Evolutionary conservation across 2,329 filamentous ascomycete genomes (phyloP).

Genomic region (Tolypocladium tropicale): DNA sequence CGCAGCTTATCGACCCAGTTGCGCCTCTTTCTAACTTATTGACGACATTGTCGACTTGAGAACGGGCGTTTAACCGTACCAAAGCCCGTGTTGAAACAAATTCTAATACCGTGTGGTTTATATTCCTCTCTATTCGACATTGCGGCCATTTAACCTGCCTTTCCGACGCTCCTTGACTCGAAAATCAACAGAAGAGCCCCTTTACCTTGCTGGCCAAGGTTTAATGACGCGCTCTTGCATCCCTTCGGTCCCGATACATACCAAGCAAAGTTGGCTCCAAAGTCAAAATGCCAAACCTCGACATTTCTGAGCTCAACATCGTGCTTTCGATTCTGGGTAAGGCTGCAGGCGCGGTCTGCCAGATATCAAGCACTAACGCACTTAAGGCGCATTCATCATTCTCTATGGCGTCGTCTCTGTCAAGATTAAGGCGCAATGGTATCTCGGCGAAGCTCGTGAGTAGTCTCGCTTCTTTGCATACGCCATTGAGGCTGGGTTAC

Average conservation of each 20-base stretch:
- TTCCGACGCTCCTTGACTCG: not conserved
- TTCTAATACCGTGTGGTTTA: not conserved
- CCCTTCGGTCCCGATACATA: not conserved
- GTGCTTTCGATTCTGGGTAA: constrained; percentile 34
- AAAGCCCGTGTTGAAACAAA: not conserved
- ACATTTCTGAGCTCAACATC: constrained; percentile 42
- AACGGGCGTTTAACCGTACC: not conserved
- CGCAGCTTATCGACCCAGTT: too few relatives aligned
- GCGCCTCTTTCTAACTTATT: too few relatives aligned
- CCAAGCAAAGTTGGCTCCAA: not conserved
- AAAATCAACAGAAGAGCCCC: not conserved
- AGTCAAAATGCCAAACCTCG: constrained; percentile 16
- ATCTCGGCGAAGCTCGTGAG: constrained; percentile 43
- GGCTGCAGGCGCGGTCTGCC: constrained; percentile 3
- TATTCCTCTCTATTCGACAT: too few relatives aligned
- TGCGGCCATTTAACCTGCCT: not conserved
- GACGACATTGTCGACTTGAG: not conserved
- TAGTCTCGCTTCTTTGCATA: not conserved
- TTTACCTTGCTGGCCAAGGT: not conserved
- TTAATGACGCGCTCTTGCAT: not conserved
- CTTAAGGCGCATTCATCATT: constrained; percentile 34
- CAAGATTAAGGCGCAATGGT: constrained; percentile 42
- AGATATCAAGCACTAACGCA: not conserved
- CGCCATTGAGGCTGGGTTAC: not conserved
- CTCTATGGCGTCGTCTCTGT: constrained; percentile 39